These are phyloP conservation scores for Mycena metata DNA, from an alignment of 768 basidiomycete species.

Conservation along the genomic window DNA sequence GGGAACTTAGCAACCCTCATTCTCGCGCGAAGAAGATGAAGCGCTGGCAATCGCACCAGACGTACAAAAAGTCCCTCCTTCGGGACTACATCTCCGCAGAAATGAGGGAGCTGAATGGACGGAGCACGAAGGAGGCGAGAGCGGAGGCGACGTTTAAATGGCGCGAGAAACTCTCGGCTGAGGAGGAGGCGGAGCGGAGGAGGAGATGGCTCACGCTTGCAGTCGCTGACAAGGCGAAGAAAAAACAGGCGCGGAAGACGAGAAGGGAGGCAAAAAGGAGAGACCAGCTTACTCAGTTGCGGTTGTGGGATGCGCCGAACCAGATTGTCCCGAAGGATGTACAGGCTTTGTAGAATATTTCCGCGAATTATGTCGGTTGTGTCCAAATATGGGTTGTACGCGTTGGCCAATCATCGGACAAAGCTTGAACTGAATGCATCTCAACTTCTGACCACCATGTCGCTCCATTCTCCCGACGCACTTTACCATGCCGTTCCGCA, in stretches of 20 bases:
- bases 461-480: slow-evolving; percentile 47
- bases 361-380: not conserved
- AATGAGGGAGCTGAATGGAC: slow-evolving; percentile 68
- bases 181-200: slow-evolving; percentile 73
- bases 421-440: too few relatives aligned
- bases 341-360: not conserved
- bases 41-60: slow-evolving; percentile 75
- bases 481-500: slow-evolving; percentile 62
- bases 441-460: slow-evolving; percentile 30
- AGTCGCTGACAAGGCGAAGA: slow-evolving; percentile 64
- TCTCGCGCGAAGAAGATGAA: slow-evolving; percentile 85
- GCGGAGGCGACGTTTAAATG: slow-evolving; percentile 85
- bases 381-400: not conserved
- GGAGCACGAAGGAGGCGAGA: slow-evolving; percentile 71
- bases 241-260: slow-evolving; percentile 68
- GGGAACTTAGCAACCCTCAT: slow-evolving; percentile 86
- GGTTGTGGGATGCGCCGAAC: slow-evolving; percentile 67
- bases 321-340: slow-evolving; percentile 64
- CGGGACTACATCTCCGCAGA: slow-evolving; percentile 68
- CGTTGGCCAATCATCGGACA: too few relatives aligned
- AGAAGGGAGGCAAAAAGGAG: slow-evolving; percentile 67
- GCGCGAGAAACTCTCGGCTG: slow-evolving; percentile 68
- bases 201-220: slow-evolving; percentile 66
- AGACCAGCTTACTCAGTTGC: slow-evolving; percentile 68
- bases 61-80: slow-evolving; percentile 63